Base-by-base conservation (phyloP, 2,329 filamentous ascomycete species). In the Ophiostoma ips region DNA sequence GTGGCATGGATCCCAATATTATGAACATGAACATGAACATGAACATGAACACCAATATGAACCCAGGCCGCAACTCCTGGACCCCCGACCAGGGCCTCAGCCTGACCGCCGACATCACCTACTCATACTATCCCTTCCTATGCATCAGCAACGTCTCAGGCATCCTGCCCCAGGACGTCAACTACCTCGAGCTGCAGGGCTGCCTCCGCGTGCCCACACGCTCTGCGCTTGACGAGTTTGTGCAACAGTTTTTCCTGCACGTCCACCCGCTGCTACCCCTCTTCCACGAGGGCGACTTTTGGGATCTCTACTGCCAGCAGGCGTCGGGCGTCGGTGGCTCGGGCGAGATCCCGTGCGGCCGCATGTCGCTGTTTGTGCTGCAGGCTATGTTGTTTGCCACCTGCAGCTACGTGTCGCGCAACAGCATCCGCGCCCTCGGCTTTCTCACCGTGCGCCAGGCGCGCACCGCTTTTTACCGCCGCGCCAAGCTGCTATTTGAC, bases 241-340 rank as follows among this genome's bases (percentile, higher is more conserved):
- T 75, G 5, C 64, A 68, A 55, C 66, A 71, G 46, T 71, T 70
- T 54, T 71, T 71, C 50, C 58, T 71, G 12, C 68, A 71, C 49
- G 66, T 71, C n/a, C 69, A 71, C 50, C 68, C 68, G 1, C 55
- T 69, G 30, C 58, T 71, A 30, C 69, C 69, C 0, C 57, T 71
- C 19, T 54, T 71, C 28, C 64, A 70, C 46, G 68, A 75, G 56
- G 68, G 67, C 0, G 64, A 70, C 37, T 71, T 72, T 50, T 74
- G 71, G 71, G 66, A 71, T 50, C 59, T 69, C 48, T 69, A 68
- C 52, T 53, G 53, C 53, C 58, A 55, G 46, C 11, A 54, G 50
- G 35, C 46, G 43, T 6, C 51, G 13, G 35, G 48, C 51, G 15
- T 47, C 59, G 5, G 46, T 59, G 3, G 38, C 19, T 41, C 38